These are phyloP conservation scores for Gloeostereum incarnatum DNA, from an alignment of 768 basidiomycete genomes.

Conservation along the genomic window DNA sequence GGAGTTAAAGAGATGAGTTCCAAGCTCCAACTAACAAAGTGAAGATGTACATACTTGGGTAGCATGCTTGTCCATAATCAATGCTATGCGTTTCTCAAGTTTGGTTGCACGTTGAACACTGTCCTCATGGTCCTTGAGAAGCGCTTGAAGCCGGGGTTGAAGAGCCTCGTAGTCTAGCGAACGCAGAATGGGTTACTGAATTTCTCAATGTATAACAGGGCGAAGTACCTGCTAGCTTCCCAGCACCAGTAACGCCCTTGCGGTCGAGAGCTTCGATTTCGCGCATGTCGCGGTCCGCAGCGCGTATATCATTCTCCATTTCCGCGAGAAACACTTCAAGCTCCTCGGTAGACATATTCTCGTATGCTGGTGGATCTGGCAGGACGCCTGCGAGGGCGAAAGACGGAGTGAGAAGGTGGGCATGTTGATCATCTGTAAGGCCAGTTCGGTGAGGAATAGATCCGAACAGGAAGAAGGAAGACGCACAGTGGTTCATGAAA, in stretches of 20 bases:
- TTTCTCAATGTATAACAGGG: conserved; percentile 1
- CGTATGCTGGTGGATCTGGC: conserved; percentile 44
- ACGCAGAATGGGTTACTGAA: background rate
- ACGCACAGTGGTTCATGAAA: conserved; percentile 70
- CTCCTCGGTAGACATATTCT: conserved; percentile 57
- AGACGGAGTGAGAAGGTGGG: conserved; percentile 61
- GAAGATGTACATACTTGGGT: conserved; percentile 42
- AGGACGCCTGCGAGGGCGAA: conserved; percentile 66
- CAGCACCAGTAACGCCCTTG: conserved; percentile 64
- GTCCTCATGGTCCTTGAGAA: conserved; percentile 51
- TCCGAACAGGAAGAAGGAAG: background rate
- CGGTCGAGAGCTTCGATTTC: conserved; percentile 66
- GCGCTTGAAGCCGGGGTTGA: conserved; percentile 54
- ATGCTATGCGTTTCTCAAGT: conserved; percentile 59
- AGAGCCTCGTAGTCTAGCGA: conserved; percentile 50
- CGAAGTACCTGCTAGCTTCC: conserved; percentile 50
- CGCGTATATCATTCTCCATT: conserved; percentile 79
- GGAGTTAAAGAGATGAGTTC: background rate
- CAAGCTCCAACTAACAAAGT: background rate
- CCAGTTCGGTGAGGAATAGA: background rate
- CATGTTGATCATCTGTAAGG: conserved; percentile 63
- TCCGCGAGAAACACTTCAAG: conserved; percentile 64
- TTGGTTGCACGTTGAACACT: conserved; percentile 45
- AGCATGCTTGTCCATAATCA: conserved; percentile 59
- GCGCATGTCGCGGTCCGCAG: conserved; percentile 72